These are phyloP conservation scores for Jamesozyma lodderae DNA, from an alignment of 805 yeast genomes.

Conservation along the genomic window DNA sequence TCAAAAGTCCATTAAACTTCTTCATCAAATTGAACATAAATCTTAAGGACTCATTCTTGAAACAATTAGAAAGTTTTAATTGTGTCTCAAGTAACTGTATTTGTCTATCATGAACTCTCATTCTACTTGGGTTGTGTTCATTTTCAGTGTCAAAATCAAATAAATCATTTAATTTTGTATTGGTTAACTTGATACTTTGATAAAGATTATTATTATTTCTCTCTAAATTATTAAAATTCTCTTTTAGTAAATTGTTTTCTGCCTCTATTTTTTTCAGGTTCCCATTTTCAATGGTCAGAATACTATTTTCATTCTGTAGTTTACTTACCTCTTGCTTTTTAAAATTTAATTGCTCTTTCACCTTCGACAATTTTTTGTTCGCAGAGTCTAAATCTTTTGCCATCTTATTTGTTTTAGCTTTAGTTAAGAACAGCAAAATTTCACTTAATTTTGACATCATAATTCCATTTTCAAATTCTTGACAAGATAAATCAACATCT, in stretches of 20 bases:
- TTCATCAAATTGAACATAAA: constrained; percentile 5
- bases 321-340: constrained; percentile 1
- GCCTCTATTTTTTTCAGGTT: neutral
- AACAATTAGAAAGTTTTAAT: constrained; percentile 1
- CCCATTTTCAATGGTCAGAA: neutral
- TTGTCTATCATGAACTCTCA: neutral
- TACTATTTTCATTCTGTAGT: neutral
- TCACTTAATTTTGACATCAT: constrained; percentile 3
- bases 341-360: constrained; percentile 1
- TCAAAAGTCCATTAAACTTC: constrained; percentile 1
- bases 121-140: neutral
- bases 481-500: neutral
- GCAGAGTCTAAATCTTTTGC: neutral
- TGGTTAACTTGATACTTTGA: neutral
- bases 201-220: neutral
- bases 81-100: neutral
- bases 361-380: neutral
- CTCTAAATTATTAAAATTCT: neutral
- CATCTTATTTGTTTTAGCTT: neutral
- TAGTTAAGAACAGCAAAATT: neutral
- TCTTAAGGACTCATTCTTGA: constrained; percentile 3
- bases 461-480: neutral
- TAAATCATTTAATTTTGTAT: neutral
- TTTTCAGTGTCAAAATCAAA: neutral
- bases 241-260: neutral